These are phyloP conservation scores for Hippophae rhamnoides DNA, from an alignment of 306 rosid species.

Conservation along the genomic window DNA sequence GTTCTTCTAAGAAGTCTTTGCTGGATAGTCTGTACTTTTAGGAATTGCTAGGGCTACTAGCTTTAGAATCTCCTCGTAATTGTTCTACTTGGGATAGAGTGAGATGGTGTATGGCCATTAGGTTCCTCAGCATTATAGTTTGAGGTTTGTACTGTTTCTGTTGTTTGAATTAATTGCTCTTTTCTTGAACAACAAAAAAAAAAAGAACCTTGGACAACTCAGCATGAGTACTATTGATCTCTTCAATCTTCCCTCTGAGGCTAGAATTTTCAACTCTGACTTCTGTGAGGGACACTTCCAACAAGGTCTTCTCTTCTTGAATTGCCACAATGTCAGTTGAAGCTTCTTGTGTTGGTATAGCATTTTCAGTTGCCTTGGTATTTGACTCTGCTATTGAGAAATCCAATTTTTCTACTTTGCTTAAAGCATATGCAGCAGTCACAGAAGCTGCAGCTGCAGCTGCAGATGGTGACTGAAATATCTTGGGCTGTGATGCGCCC, in stretches of 20 bases:
- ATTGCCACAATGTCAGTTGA: constrained; percentile 35
- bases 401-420: constrained; percentile 67
- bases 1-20: too few relatives aligned
- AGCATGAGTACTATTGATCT: constrained; percentile 56
- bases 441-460: constrained; percentile 99
- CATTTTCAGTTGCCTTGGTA: constrained; percentile 33
- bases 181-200: too few relatives aligned
- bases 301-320: constrained; percentile 44
- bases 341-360: constrained; percentile 25
- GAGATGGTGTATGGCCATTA: too few relatives aligned
- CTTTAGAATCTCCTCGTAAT: too few relatives aligned
- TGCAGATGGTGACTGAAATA: constrained; percentile 91
- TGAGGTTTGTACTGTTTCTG: too few relatives aligned
- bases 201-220: constrained; percentile 66
- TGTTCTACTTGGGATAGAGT: too few relatives aligned
- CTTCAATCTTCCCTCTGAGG: constrained; percentile 54
- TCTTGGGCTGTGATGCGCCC: constrained; percentile 57
- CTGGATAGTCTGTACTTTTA: too few relatives aligned
- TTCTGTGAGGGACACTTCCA: constrained; percentile 51
- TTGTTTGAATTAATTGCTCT: too few relatives aligned
- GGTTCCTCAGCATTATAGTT: constrained; percentile 5
- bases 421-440: constrained; percentile 85
- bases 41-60: too few relatives aligned
- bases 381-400: constrained; percentile 30
- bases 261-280: constrained; percentile 55